Conservation (phyloP, 2,329 filamentous ascomycete genomes). For the Colletotrichum cereale region DNA sequence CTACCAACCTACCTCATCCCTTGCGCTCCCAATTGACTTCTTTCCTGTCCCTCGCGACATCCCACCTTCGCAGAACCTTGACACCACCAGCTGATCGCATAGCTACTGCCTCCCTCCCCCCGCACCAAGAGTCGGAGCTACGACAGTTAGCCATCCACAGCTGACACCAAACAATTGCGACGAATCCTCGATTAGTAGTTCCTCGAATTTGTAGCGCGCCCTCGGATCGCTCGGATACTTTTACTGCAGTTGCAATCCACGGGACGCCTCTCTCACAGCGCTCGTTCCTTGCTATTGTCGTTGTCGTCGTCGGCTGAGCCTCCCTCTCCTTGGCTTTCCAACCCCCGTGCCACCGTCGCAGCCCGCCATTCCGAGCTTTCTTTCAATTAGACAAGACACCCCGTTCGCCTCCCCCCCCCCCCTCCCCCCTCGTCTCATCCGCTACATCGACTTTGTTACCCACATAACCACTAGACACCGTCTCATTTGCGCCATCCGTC, state of each 20-base stretch:
- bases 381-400: not conserved
- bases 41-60: slow-evolving; percentile 8
- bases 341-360: not conserved
- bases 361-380: not conserved
- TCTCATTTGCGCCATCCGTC: slow-evolving; percentile 1
- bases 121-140: not conserved
- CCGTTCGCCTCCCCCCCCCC: too few species aligned
- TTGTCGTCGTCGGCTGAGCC: slow-evolving; percentile 19
- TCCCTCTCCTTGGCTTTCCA: slow-evolving; percentile 14
- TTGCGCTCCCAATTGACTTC: not conserved
- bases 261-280: slow-evolving; percentile 1
- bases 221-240: slow-evolving; percentile 34
- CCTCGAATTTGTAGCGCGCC: not conserved
- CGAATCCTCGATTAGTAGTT: not conserved
- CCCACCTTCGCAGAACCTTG: not conserved
- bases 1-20: not conserved
- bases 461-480: not conserved
- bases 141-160: not conserved
- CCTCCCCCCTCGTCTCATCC: not conserved
- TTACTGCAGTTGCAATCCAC: not conserved
- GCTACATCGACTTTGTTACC: not conserved
- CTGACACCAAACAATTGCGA: not conserved
- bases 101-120: not conserved
- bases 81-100: not conserved
- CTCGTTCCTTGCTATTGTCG: slow-evolving; percentile 16